Percentiles rank a stretch among this genome's conserved stretches.
phyloP scores from a whole-genome alignment of 2,329 filamentous ascomycete genomes.

The Cladophialophora bantiana region DNA sequence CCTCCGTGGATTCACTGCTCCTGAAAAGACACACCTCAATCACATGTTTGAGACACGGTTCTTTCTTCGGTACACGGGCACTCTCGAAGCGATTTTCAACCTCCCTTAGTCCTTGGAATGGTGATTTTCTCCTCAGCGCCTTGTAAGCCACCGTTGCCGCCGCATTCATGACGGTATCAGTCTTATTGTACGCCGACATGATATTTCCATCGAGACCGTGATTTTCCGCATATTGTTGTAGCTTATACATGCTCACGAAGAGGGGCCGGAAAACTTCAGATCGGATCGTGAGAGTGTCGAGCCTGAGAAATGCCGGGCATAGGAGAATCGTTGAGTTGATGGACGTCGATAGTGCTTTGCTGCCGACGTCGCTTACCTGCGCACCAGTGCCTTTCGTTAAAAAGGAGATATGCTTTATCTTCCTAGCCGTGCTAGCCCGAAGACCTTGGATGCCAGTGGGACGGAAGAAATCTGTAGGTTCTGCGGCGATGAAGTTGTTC shows the following conservation, averaged over 20 bases:
- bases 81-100: slow-evolving; percentile 6
- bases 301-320: slow-evolving; percentile 25
- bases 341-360: slow-evolving; percentile 2
- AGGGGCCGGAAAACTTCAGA: slow-evolving; percentile 27
- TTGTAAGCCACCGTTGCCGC: slow-evolving; percentile 24
- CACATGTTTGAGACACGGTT: slow-evolving; percentile 1
- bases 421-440: slow-evolving; percentile 23
- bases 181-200: slow-evolving; percentile 25
- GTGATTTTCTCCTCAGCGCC: slow-evolving; percentile 14
- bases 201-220: slow-evolving; percentile 1
- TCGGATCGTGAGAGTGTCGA: slow-evolving; percentile 26
- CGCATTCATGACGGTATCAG: slow-evolving; percentile 10
- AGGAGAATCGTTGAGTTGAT: slow-evolving; percentile 17
- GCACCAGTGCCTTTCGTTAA: slow-evolving; percentile 1
- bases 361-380: slow-evolving; percentile 6
- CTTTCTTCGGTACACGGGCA: neutral
- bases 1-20: neutral
- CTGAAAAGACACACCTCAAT: slow-evolving; percentile 17
- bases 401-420: slow-evolving; percentile 26
- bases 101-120: slow-evolving; percentile 20
- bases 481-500: slow-evolving; percentile 31
- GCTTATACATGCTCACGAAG: slow-evolving; percentile 10
- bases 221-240: slow-evolving; percentile 9
- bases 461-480: slow-evolving; percentile 26
- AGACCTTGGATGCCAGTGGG: slow-evolving; percentile 25